Evolutionary conservation across 2,329 filamentous ascomycete genomes (phyloP).

Genomic region (Colletotrichum acutatum): DNA sequence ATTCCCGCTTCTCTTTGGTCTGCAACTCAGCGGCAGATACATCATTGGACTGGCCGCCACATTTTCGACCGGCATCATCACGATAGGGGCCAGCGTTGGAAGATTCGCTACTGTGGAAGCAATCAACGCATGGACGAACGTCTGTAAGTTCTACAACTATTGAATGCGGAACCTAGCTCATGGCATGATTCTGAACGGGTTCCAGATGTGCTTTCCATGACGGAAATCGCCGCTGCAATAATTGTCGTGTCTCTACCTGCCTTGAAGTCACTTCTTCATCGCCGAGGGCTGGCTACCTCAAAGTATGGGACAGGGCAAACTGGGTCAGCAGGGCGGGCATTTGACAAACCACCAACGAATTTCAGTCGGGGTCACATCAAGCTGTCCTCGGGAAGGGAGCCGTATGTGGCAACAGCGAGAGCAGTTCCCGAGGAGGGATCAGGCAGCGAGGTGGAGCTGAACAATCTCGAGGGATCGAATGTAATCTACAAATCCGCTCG

Average conservation of each 20-base stretch:
- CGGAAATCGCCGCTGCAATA: conserved; percentile 38
- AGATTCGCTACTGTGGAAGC: conserved; percentile 38
- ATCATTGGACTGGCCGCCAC: conserved; percentile 38
- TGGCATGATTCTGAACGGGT: not conserved
- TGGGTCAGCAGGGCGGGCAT: conserved; percentile 15
- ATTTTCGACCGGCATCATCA: conserved; percentile 38
- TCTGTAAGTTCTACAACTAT: conserved; percentile 31
- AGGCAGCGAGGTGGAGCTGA: conserved; percentile 38
- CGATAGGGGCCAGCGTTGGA: conserved; percentile 38
- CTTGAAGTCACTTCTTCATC: conserved; percentile 37
- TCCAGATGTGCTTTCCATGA: conserved; percentile 38
- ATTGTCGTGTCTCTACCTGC: conserved; percentile 38
- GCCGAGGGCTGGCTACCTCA: conserved; percentile 26
- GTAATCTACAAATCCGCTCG: conserved; percentile 38
- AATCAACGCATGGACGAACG: conserved; percentile 38
- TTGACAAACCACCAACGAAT: conserved; percentile 23
- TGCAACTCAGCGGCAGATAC: conserved; percentile 37
- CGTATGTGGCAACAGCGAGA: conserved; percentile 30
- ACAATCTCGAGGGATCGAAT: conserved; percentile 26
- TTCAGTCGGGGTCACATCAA: conserved; percentile 35
- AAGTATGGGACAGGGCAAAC: conserved; percentile 23
- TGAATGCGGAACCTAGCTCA: too few relatives aligned
- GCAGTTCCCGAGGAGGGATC: conserved; percentile 32
- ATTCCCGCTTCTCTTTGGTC: conserved; percentile 36
- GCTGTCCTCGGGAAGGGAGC: conserved; percentile 37